Evolutionary conservation across 768 basidiomycete genomes (phyloP).

Genomic region (Lepiota venenata): DNA sequence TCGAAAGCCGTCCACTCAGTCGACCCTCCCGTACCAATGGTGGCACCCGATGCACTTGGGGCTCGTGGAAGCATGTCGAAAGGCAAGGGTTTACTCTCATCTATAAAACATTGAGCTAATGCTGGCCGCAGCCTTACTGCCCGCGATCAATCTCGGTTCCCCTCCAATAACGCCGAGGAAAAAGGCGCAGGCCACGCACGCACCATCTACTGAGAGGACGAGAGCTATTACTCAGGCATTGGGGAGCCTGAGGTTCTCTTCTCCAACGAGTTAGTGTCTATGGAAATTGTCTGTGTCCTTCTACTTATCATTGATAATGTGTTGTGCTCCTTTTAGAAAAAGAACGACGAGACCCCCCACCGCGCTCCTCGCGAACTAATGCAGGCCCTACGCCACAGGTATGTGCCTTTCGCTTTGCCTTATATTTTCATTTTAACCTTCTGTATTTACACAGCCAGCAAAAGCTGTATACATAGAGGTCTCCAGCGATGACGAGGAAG

Average conservation of each 20-base stretch:
- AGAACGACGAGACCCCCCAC: background rate
- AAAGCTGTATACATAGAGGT: background rate
- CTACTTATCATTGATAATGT: background rate
- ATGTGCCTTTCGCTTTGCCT: background rate
- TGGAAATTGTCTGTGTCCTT: background rate
- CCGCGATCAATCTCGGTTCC: background rate
- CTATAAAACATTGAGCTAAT: background rate
- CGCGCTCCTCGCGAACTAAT: background rate
- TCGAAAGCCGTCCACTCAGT: background rate
- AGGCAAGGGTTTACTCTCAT: background rate
- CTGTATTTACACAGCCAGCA: background rate
- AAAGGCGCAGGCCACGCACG: background rate
- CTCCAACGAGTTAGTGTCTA: conserved; percentile 1
- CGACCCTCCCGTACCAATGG: background rate
- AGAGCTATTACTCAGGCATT: background rate
- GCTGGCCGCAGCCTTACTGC: background rate
- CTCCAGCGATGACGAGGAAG: conserved; percentile 3
- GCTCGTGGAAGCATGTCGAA: background rate
- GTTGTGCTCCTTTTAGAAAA: background rate
- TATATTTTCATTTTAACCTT: background rate
- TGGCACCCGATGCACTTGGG: background rate
- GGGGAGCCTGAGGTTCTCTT: background rate
- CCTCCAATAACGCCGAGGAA: background rate
- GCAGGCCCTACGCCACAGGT: background rate
- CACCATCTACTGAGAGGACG: background rate